phyloP scores from a whole-genome alignment of 192 early-diverging fungal genomes.

The Coemansia sp. region DNA sequence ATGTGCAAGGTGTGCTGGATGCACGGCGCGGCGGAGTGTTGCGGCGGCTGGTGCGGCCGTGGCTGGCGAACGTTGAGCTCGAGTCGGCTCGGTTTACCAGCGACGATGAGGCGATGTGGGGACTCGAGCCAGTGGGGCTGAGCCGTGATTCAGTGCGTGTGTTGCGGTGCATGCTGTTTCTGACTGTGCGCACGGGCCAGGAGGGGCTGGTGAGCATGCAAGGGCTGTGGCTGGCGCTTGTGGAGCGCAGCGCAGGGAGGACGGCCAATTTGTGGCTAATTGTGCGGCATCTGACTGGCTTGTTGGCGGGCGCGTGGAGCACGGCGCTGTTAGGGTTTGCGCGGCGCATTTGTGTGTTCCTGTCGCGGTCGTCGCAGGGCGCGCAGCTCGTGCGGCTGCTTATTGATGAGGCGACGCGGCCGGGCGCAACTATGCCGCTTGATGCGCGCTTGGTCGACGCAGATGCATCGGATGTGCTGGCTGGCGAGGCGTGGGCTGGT shows the following conservation, averaged over 20 bases:
- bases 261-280: constrained; percentile 32
- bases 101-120: constrained; percentile 7
- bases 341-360: constrained; percentile 45
- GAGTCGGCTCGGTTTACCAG: background rate
- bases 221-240: constrained; percentile 40
- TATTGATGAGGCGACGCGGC: constrained; percentile 25
- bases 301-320: constrained; percentile 29
- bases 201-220: constrained; percentile 31
- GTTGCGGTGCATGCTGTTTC: constrained; percentile 47
- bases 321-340: constrained; percentile 24
- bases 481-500: constrained; percentile 30
- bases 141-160: constrained; percentile 38
- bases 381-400: constrained; percentile 21
- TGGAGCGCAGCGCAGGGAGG: background rate
- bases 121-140: constrained; percentile 26
- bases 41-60: constrained; percentile 22
- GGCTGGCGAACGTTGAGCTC: constrained; percentile 41
- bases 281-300: constrained; percentile 30
- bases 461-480: constrained; percentile 2
- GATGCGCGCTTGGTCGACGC: background rate
- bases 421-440: constrained; percentile 23
- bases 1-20: constrained; percentile 18
- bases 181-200: constrained; percentile 23
- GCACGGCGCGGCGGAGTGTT: constrained; percentile 13
- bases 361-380: constrained; percentile 48